Evolutionary conservation across 2,329 filamentous ascomycete genomes (phyloP).

Genomic region (Cadophora gregata): DNA sequence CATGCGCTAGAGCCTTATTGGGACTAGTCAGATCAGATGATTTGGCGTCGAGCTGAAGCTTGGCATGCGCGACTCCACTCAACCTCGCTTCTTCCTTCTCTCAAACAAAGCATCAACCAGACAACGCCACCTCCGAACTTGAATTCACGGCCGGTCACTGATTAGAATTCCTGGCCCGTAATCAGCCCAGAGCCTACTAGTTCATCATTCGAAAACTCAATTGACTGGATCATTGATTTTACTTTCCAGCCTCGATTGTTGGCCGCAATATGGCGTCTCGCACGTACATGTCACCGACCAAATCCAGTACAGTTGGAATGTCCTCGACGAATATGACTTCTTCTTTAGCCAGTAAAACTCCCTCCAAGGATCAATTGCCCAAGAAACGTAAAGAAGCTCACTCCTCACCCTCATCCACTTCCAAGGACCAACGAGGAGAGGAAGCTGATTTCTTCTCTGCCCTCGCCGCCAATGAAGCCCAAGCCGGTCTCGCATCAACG

Average conservation of each 20-base stretch:
- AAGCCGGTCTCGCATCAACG: slow-evolving; percentile 20
- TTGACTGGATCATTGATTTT: neutral
- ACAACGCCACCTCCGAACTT: neutral
- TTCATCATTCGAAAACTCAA: neutral
- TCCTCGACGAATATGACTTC: neutral
- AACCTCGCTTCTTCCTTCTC: neutral
- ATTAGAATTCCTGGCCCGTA: neutral
- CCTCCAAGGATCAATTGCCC: neutral
- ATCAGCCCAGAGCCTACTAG: too few species aligned
- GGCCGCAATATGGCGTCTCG: neutral
- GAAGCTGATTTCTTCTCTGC: slow-evolving; percentile 17
- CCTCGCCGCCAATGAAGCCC: slow-evolving; percentile 20
- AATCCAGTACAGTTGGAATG: neutral
- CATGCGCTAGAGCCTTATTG: slow-evolving; percentile 15
- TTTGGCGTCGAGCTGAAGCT: neutral
- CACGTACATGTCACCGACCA: neutral
- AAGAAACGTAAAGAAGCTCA: slow-evolving; percentile 31
- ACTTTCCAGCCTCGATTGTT: neutral
- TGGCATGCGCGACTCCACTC: neutral
- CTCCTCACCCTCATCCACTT: neutral
- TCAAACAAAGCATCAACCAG: neutral
- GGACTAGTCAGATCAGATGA: slow-evolving; percentile 21
- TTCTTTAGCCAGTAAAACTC: neutral
- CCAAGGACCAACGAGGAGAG: slow-evolving; percentile 27
- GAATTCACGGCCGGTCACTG: neutral